These are phyloP conservation scores for Aspergillus novofumigatus DNA, from an alignment of 2,329 filamentous ascomycete genomes.

Conservation along the genomic window DNA sequence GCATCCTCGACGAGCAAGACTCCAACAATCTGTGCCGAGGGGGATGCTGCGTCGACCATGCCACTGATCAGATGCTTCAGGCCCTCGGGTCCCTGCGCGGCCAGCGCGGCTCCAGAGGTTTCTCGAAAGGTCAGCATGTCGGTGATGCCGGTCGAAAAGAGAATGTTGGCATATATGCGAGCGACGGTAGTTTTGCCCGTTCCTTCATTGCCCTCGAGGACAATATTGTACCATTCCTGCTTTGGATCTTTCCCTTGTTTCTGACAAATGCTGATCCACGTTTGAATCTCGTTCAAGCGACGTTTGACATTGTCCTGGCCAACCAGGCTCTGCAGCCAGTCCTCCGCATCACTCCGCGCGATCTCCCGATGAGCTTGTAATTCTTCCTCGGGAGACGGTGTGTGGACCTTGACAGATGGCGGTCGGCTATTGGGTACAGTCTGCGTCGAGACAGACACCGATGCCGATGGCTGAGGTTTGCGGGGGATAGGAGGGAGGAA, in stretches of 20 bases:
- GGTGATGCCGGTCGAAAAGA: constrained; percentile 14
- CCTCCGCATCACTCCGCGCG: constrained; percentile 8
- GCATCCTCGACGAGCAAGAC: constrained; percentile 15
- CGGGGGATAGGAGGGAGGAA: not conserved
- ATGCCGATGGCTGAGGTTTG: not conserved
- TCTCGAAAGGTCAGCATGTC: constrained; percentile 10
- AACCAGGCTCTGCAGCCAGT: constrained; percentile 12
- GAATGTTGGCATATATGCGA: constrained; percentile 18
- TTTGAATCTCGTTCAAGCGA: constrained; percentile 16
- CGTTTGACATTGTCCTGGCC: constrained; percentile 17
- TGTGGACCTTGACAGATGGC: not conserved
- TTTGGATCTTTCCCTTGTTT: constrained; percentile 17
- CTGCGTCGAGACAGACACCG: not conserved
- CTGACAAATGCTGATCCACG: constrained; percentile 18
- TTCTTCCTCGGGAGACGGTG: constrained; percentile 6
- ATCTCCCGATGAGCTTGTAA: constrained; percentile 6
- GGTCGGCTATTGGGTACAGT: not conserved
- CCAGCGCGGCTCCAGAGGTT: constrained; percentile 13
- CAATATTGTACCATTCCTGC: constrained; percentile 19
- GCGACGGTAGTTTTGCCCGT: constrained; percentile 18
- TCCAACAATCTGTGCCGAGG: constrained; percentile 7
- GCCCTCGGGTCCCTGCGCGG: constrained; percentile 7
- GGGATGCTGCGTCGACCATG: constrained; percentile 6
- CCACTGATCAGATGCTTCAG: constrained; percentile 6
- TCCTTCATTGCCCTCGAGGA: constrained; percentile 16